Evolutionary conservation across 257 asterid genomes (phyloP), one percentile per base, ranked within the genome.

Genomic region (Solanum megistacrolobum): DNA sequence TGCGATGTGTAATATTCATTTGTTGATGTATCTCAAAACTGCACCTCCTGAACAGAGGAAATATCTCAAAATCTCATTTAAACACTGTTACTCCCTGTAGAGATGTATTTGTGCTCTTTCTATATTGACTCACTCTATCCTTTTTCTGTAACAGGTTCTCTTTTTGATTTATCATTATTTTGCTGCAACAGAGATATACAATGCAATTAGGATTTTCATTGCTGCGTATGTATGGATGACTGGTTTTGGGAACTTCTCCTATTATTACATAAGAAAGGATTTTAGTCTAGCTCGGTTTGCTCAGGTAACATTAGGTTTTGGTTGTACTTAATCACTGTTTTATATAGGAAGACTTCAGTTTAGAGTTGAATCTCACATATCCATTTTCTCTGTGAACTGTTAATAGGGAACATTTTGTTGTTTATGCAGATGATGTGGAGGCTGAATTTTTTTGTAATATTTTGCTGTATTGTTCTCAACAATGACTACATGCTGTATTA

Each of bases 211-310:
- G 87, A 87, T 97, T 88, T 97, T 96, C 84, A 97, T 97, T 89
- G 99, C 99, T 90, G 99, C 99, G 81, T 97, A 97, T 89, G 99
- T 97, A 73, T 96, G 99, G 99, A 95, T 96, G 99, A 97, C 99
- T 87, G 99, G 99, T 71, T 97, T 97, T 82, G 99, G 99, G 81
- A 97, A 97, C 92, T 97, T 97, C 94, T 97, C 99, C 84, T 97
- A 97, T 90, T 97, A 96, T 91, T 97, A 97, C 87, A 93, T 97
- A 89, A 95, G 95, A 82, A 97, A 96, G 91, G 98, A 97, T 90
- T 97, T 96, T 89, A 95, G 99, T 89, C 85, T 97, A 90, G 95
- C 95, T 90, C 95, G 99, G 89, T 96, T 97, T 94, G 94, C 98
- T 91, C 99, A 96, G 98, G 99, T 97, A 88, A 92, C 85, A 34